Evolutionary conservation across 2,329 filamentous ascomycete species (phyloP).

Genomic region (Ophiocordyceps polyrhachis-furcata): DNA sequence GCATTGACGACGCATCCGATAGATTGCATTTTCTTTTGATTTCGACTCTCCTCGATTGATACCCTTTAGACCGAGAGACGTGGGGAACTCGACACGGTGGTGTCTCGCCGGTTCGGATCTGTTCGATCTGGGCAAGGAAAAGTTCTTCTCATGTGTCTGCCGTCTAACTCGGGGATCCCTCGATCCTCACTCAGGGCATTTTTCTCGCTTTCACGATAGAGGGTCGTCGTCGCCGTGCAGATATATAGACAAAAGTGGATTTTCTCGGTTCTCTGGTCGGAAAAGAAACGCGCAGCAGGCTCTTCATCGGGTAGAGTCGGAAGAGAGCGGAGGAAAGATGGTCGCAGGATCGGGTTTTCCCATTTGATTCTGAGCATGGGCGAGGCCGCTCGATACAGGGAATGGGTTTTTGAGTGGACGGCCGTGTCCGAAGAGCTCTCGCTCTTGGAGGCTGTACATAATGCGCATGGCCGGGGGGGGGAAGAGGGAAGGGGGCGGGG

Average conservation of each 20-base stretch:
- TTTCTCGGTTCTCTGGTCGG: constrained; percentile 40
- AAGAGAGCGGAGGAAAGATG: constrained; percentile 14
- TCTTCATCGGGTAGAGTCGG: constrained; percentile 11
- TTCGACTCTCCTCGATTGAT: constrained; percentile 24
- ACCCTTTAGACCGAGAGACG: constrained; percentile 24
- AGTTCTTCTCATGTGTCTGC: constrained; percentile 19
- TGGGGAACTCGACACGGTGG: constrained; percentile 19
- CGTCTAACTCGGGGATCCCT: constrained; percentile 15
- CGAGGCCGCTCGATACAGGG: constrained; percentile 19
- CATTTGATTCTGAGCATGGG: constrained; percentile 17
- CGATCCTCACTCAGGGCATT: constrained; percentile 15
- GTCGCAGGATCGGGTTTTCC: constrained; percentile 15
- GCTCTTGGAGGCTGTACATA: constrained; percentile 3
- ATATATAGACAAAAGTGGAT: constrained; percentile 47
- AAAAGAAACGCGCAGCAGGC: constrained; percentile 18
- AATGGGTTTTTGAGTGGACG: constrained; percentile 19
- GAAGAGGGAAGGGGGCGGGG: not conserved
- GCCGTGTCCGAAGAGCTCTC: constrained; percentile 11
- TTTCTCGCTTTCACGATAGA: constrained; percentile 23
- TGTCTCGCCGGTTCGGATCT: constrained; percentile 15
- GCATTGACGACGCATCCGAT: constrained; percentile 24
- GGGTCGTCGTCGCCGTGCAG: constrained; percentile 25
- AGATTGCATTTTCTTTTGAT: constrained; percentile 25
- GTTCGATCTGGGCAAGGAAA: constrained; percentile 17
- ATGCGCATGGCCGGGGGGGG: not conserved